Conservation (phyloP, 164 flowering plant species). For the Berberis thunbergii region DNA sequence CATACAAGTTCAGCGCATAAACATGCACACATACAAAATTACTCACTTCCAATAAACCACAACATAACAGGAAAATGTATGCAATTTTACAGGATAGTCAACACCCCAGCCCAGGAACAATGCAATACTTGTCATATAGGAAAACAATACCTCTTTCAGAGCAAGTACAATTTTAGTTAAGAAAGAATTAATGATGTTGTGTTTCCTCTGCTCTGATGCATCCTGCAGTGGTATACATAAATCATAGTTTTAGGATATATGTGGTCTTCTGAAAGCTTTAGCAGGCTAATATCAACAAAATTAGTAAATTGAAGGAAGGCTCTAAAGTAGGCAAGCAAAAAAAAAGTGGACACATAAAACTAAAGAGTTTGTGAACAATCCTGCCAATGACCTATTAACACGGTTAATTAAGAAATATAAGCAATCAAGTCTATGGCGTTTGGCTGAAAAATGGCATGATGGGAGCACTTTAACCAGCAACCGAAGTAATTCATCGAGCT, state of each 20-base stretch:
- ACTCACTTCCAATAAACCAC: no score
- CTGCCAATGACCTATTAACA: constrained; percentile 43
- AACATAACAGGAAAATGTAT: no score
- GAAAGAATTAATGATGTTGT: constrained; percentile 49
- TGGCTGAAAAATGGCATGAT: constrained; percentile 80
- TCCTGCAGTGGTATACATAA: constrained; percentile 32
- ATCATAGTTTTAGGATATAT: constrained; percentile 1
- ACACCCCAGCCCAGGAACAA: neutral
- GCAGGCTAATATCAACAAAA: no score
- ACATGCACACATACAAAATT: no score
- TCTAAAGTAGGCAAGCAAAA: neutral
- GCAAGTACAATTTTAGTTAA: constrained; percentile 90
- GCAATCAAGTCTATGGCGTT: constrained; percentile 85
- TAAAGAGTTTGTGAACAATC: neutral
- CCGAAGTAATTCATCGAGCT: constrained; percentile 49
- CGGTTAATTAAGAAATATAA: constrained; percentile 60
- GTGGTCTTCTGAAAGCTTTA: neutral
- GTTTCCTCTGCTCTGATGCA: constrained; percentile 35
- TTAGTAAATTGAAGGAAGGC: no score
- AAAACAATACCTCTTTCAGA: constrained; percentile 70
- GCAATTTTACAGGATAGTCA: neutral
- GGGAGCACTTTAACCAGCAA: constrained; percentile 75
- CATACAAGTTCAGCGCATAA: no score
- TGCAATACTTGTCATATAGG: neutral
- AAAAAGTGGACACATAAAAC: neutral